These are phyloP conservation scores for Boletales sp. DNA, from an alignment of 768 basidiomycete genomes.

Conservation along the genomic window DNA sequence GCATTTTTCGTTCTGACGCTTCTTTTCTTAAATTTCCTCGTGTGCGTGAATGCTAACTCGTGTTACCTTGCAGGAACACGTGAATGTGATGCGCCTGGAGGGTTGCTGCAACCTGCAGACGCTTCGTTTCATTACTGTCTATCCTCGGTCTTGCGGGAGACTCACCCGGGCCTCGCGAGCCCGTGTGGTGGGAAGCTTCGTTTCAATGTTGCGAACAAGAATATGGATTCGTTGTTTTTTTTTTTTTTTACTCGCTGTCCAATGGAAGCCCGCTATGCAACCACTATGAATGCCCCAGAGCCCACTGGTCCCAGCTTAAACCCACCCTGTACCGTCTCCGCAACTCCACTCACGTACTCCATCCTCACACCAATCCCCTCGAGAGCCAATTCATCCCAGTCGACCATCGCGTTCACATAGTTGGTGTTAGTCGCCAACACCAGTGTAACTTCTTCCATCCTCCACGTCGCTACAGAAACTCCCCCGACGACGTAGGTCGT, in stretches of 20 bases:
- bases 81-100: no score
- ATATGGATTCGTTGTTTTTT: no score
- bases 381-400: conserved; percentile 29
- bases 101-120: no score
- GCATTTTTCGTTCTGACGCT: not conserved
- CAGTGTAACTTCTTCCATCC: conserved; percentile 36
- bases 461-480: conserved; percentile 54
- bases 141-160: no score
- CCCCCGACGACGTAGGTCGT: conserved; percentile 37
- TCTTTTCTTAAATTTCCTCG: not conserved
- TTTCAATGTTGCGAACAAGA: no score
- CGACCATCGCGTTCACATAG: conserved; percentile 34
- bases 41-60: no score
- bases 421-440: conserved; percentile 52
- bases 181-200: no score
- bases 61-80: not conserved
- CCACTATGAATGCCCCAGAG: conserved; percentile 19
- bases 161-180: no score
- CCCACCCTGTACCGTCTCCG: not conserved
- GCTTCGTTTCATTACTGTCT: no score
- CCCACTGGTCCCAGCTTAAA: conserved; percentile 24
- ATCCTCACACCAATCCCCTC: not conserved
- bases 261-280: not conserved
- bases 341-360: conserved; percentile 17
- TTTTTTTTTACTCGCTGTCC: no score